Percentiles rank a stretch among this genome's conserved stretches.
phyloP scores from a whole-genome alignment of 2,329 filamentous ascomycete species.

The Fusarium poae region DNA sequence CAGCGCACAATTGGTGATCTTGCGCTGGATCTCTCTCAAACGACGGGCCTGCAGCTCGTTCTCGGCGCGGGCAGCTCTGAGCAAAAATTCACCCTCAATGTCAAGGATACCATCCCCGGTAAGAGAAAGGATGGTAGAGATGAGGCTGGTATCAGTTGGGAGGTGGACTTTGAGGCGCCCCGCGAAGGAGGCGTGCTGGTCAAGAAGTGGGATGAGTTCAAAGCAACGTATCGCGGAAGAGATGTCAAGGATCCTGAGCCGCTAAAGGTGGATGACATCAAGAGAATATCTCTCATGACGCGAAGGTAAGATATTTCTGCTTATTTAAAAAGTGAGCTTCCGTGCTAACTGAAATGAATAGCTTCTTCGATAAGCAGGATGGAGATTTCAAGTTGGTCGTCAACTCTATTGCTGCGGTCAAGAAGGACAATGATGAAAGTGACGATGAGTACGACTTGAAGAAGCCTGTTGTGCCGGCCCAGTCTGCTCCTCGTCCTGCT shows the following conservation, averaged over 20 bases:
- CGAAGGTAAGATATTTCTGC: slow-evolving; percentile 69
- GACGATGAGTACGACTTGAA: slow-evolving; percentile 44
- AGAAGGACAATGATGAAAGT: slow-evolving; percentile 43
- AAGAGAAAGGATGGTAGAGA: slow-evolving; percentile 75
- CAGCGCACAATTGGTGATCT: slow-evolving; percentile 74
- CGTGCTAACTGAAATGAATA: slow-evolving; percentile 54
- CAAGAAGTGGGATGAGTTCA: slow-evolving; percentile 74
- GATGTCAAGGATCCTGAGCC: slow-evolving; percentile 70
- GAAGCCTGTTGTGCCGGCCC: slow-evolving; percentile 25
- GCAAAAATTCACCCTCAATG: slow-evolving; percentile 78
- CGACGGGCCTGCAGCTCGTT: slow-evolving; percentile 71
- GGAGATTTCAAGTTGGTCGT: slow-evolving; percentile 68
- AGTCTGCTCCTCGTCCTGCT: slow-evolving; percentile 25
- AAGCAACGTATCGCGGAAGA: slow-evolving; percentile 79
- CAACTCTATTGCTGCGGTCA: slow-evolving; percentile 49
- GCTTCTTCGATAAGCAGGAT: slow-evolving; percentile 81
- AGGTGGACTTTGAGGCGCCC: slow-evolving; percentile 72
- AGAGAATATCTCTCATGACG: slow-evolving; percentile 82
- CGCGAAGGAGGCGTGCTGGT: slow-evolving; percentile 58
- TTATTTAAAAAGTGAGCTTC: slow-evolving; percentile 6
- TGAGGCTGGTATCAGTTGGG: slow-evolving; percentile 78
- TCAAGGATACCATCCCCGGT: slow-evolving; percentile 77
- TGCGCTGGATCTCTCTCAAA: slow-evolving; percentile 73
- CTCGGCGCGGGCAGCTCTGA: slow-evolving; percentile 65
- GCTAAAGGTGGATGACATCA: slow-evolving; percentile 71